Conservation (phyloP, 306 rosid species). For the Lithocarpus polystachyus region DNA sequence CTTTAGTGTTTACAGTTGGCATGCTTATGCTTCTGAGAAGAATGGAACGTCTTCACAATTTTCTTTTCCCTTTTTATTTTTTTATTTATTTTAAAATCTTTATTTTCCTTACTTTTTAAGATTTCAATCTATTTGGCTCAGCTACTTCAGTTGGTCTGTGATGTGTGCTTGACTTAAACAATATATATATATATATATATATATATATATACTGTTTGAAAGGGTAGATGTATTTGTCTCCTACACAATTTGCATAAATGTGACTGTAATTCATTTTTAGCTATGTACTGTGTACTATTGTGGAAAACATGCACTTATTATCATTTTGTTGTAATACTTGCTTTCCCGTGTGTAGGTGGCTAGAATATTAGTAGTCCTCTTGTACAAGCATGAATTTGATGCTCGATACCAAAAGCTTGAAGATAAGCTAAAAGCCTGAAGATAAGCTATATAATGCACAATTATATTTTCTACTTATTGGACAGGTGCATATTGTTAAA, state of each 20-base stretch:
- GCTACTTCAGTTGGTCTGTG: neutral
- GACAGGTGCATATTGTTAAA: conserved; percentile 57
- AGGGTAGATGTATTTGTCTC: neutral
- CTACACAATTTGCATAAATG: neutral
- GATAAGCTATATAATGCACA: conserved; percentile 96
- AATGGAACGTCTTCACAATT: neutral
- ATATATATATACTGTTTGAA: neutral
- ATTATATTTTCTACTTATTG: conserved; percentile 89
- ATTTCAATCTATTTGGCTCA: neutral
- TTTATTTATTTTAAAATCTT: no score
- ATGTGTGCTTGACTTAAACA: neutral
- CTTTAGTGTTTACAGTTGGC: neutral
- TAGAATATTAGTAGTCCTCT: conserved; percentile 84
- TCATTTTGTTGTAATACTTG: conserved; percentile 9
- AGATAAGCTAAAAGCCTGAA: no score
- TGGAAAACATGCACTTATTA: neutral
- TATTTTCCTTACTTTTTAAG: neutral
- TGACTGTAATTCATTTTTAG: neutral
- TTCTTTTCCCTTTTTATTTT: neutral
- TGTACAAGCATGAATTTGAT: conserved; percentile 99
- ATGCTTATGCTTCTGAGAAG: neutral
- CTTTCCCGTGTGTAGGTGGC: conserved; percentile 64
- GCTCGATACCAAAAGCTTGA: conserved; percentile 97
- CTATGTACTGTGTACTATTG: neutral
- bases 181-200: neutral